phyloP scores from a whole-genome alignment of 2,329 filamentous ascomycete species.

The Penicillium concentricum region DNA sequence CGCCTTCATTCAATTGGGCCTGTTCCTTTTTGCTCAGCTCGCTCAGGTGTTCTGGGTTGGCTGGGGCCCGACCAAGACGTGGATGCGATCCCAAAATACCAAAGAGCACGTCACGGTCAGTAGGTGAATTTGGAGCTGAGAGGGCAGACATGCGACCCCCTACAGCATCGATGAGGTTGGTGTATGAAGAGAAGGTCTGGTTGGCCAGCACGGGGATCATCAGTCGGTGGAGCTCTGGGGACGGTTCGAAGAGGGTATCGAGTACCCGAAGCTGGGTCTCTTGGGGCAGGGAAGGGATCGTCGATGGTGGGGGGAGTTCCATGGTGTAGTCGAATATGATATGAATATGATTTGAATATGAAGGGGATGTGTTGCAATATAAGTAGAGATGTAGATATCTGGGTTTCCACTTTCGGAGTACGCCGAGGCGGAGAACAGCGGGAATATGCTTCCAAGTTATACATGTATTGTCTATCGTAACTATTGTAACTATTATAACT shows the following conservation, averaged over 20 bases:
- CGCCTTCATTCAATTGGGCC: slow-evolving; percentile 64
- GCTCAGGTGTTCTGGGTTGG: slow-evolving; percentile 61
- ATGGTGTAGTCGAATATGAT: not conserved
- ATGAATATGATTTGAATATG: not conserved
- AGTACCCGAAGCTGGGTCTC: slow-evolving; percentile 57
- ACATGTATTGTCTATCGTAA: no score
- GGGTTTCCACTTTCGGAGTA: slow-evolving; percentile 17
- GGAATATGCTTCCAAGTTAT: no score
- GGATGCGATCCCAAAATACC: slow-evolving; percentile 79
- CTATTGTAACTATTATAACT: no score
- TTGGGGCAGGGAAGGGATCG: slow-evolving; percentile 57
- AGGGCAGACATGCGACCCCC: slow-evolving; percentile 63
- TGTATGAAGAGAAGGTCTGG: slow-evolving; percentile 64
- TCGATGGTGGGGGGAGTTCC: slow-evolving; percentile 57
- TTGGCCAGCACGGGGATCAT: slow-evolving; percentile 65
- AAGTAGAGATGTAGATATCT: not conserved
- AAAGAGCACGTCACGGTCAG: slow-evolving; percentile 60
- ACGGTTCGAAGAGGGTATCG: slow-evolving; percentile 83
- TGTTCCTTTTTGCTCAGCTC: slow-evolving; percentile 80
- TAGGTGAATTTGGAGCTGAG: slow-evolving; percentile 50
- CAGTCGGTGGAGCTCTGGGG: slow-evolving; percentile 68
- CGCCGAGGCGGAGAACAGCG: slow-evolving; percentile 20
- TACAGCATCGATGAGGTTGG: slow-evolving; percentile 66
- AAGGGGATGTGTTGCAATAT: not conserved
- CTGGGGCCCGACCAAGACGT: slow-evolving; percentile 64